Evolutionary conservation across 352 stramenopile species (phyloP).

Genomic region (Phytophthora aleatoria): DNA sequence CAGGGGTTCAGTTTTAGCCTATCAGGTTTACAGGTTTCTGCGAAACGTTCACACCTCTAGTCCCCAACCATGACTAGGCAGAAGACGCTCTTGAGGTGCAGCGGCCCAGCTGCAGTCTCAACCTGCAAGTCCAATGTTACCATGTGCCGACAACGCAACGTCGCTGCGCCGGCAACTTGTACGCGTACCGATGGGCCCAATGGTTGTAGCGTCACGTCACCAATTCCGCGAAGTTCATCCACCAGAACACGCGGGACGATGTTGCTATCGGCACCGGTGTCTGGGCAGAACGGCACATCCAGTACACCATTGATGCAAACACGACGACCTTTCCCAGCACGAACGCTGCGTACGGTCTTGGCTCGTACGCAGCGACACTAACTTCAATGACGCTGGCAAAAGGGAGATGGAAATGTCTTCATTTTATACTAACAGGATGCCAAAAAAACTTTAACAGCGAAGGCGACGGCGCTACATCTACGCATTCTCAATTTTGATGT

Average conservation of each 20-base stretch:
- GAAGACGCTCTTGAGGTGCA: not conserved
- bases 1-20: too few relatives aligned
- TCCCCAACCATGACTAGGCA: constrained; percentile 6
- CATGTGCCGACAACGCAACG: not conserved
- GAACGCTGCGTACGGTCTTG: not conserved
- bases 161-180: constrained; percentile 4
- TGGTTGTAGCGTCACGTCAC: not conserved
- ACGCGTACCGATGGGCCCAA: not conserved
- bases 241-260: not conserved
- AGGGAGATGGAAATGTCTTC: too few relatives aligned
- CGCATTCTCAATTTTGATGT: too few relatives aligned
- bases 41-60: too few relatives aligned
- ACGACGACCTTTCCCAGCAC: not conserved
- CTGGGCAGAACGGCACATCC: not conserved
- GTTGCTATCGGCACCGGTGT: not conserved
- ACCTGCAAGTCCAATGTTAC: not conserved
- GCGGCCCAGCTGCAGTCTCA: constrained; percentile 1
- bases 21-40: too few relatives aligned
- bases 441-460: too few relatives aligned
- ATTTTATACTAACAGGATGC: too few relatives aligned
- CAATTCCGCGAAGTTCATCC: not conserved
- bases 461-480: too few relatives aligned
- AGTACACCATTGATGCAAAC: not conserved
- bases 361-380: too few relatives aligned
- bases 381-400: too few relatives aligned